These are phyloP conservation scores for Claviceps humidiphila DNA, from an alignment of 2,329 filamentous ascomycete genomes.

Conservation along the genomic window DNA sequence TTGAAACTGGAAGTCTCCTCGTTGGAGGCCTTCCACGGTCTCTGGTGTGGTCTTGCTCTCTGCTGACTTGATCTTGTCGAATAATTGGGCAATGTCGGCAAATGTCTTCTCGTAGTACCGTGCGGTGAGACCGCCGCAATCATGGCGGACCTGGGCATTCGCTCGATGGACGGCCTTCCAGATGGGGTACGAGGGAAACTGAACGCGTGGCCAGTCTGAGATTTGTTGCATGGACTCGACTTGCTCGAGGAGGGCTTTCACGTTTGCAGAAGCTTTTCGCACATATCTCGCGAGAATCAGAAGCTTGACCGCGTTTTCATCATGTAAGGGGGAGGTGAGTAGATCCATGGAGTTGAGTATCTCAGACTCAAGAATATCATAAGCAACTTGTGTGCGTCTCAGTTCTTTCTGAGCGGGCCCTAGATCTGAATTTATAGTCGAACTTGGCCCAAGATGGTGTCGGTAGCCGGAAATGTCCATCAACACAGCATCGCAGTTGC, in stretches of 20 bases:
- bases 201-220: slow-evolving; percentile 26
- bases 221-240: slow-evolving; percentile 33
- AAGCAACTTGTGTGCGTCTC: slow-evolving; percentile 28
- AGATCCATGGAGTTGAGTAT: slow-evolving; percentile 33
- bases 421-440: slow-evolving; percentile 29
- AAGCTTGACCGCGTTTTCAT: slow-evolving; percentile 36
- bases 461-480: slow-evolving; percentile 41
- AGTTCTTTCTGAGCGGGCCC: slow-evolving; percentile 25
- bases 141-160: slow-evolving; percentile 44
- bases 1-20: not conserved
- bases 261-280: slow-evolving; percentile 34
- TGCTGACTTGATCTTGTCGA: slow-evolving; percentile 27
- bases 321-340: slow-evolving; percentile 28
- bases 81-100: slow-evolving; percentile 27
- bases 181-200: slow-evolving; percentile 41
- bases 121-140: slow-evolving; percentile 43
- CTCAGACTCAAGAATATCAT: slow-evolving; percentile 32
- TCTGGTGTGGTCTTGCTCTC: slow-evolving; percentile 15
- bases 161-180: slow-evolving; percentile 38
- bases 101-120: slow-evolving; percentile 35
- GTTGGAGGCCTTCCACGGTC: not conserved
- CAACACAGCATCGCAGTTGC: slow-evolving; percentile 36
- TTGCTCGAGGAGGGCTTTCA: slow-evolving; percentile 33
- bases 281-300: slow-evolving; percentile 43
- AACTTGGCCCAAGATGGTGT: slow-evolving; percentile 30